phyloP scores from a whole-genome alignment of 2,329 filamentous ascomycete species.

The Colletotrichum costaricense region DNA sequence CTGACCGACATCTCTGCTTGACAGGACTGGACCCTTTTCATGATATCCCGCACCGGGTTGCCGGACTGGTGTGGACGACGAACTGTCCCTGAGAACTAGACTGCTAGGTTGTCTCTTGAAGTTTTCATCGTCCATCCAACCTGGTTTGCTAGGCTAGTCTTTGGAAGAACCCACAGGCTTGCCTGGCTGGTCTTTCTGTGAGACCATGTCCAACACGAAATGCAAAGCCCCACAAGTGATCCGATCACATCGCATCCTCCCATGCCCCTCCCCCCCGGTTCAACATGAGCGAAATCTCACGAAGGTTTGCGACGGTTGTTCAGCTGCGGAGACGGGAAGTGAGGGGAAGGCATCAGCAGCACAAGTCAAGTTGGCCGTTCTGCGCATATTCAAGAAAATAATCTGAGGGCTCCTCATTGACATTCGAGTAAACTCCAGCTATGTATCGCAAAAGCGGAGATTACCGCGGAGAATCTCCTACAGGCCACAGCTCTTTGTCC shows the following conservation, averaged over 20 bases:
- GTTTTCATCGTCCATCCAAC: background rate
- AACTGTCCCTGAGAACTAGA: background rate
- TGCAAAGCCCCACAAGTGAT: conserved; percentile 24
- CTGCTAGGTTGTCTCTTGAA: background rate
- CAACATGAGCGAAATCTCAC: background rate
- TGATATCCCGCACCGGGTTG: background rate
- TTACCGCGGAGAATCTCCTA: conserved; percentile 4
- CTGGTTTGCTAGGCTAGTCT: background rate
- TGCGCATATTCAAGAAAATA: background rate
- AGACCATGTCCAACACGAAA: conserved; percentile 14
- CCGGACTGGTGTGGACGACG: conserved; percentile 5
- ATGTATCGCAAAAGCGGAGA: conserved; percentile 12
- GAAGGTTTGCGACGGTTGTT: background rate
- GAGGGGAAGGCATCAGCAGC: background rate
- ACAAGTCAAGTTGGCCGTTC: background rate
- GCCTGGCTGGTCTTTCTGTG: background rate
- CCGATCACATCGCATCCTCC: conserved; percentile 21
- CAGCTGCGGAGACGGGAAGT: background rate
- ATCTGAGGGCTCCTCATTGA: background rate
- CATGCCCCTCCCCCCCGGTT: background rate
- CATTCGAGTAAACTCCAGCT: background rate
- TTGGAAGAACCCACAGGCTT: background rate
- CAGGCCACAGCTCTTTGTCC: conserved; percentile 9
- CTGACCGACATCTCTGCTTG: background rate
- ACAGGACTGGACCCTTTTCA: background rate